A percentile compares a stretch with the other conserved stretches of the same genome.
These are phyloP conservation scores for Populus tremula DNA, from an alignment of 345 rosid species.

Conservation along the genomic window DNA sequence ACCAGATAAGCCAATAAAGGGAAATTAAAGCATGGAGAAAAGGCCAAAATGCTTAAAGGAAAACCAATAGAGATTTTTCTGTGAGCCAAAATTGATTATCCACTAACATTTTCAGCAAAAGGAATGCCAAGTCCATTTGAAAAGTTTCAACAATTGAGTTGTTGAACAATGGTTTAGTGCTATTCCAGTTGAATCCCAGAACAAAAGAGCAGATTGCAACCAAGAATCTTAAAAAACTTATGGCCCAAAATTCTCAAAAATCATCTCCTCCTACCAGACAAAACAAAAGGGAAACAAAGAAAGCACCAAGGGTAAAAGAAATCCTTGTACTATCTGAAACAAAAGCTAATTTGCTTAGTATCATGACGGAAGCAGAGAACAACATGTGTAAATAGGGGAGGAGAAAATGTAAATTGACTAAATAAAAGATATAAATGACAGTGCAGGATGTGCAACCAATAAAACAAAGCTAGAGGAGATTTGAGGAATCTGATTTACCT, in stretches of 20 bases:
- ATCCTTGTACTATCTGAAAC: neutral
- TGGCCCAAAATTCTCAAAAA: neutral
- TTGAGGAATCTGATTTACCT: slow-evolving; percentile 45
- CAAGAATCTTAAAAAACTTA: neutral
- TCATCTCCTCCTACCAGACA: neutral
- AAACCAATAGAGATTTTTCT: neutral
- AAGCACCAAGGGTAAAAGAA: slow-evolving; percentile 1
- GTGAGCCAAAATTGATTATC: neutral
- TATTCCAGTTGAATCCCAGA: neutral
- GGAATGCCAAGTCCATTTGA: neutral
- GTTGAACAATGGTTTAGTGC: neutral
- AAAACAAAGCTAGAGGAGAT: slow-evolving; percentile 3
- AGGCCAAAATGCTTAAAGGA: neutral
- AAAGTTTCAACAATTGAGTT: neutral
- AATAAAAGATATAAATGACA: neutral
- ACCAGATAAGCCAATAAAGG: neutral
- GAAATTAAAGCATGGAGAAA: neutral
- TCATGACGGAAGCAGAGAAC: neutral
- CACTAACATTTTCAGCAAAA: neutral
- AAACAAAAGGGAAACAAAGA: neutral
- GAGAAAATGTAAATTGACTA: neutral
- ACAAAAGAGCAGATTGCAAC: neutral
- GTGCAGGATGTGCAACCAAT: neutral
- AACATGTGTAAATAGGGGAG: neutral
- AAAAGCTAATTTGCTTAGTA: slow-evolving; percentile 3